A percentile compares a stretch with the other conserved stretches of the same genome.
Conservation (phyloP, 1,139 yeast species). For the Schwanniomyces etchellsii region DNA sequence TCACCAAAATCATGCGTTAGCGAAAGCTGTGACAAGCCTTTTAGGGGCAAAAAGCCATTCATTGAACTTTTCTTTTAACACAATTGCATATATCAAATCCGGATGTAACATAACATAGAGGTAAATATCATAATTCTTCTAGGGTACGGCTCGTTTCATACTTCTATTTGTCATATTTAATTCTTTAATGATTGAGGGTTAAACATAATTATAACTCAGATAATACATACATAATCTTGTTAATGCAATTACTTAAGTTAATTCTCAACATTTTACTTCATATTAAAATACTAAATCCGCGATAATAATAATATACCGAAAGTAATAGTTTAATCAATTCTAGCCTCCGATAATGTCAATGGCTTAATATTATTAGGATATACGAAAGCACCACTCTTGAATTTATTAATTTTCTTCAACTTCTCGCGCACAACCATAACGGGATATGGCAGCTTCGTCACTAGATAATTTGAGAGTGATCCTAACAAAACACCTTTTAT, state of each 20-base stretch:
- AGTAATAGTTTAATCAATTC: constrained; percentile 33
- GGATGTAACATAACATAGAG: too few relatives aligned
- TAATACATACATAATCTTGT: too few relatives aligned
- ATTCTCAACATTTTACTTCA: too few relatives aligned
- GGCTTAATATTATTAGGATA: constrained; percentile 46
- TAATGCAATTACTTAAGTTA: too few relatives aligned
- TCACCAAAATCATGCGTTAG: constrained; percentile 49
- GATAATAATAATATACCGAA: not conserved
- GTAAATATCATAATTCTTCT: too few relatives aligned
- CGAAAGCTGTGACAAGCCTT: constrained; percentile 29
- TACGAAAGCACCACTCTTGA: constrained; percentile 42
- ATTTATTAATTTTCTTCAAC: constrained; percentile 66
- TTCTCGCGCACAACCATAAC: constrained; percentile 88
- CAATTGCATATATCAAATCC: not conserved
- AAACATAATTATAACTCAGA: too few relatives aligned
- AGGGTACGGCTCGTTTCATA: too few relatives aligned
- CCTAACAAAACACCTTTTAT: constrained; percentile 74
- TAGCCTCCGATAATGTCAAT: constrained; percentile 44
- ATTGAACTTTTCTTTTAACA: constrained; percentile 30
- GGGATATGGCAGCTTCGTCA: constrained; percentile 75
- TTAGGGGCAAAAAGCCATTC: constrained; percentile 29
- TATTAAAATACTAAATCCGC: too few relatives aligned
- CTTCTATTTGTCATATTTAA: too few relatives aligned
- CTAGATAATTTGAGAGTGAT: constrained; percentile 69
- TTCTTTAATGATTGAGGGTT: too few relatives aligned